phyloP scores from a whole-genome alignment of 306 rosid species.

The Casuarina cunninghamiana region DNA sequence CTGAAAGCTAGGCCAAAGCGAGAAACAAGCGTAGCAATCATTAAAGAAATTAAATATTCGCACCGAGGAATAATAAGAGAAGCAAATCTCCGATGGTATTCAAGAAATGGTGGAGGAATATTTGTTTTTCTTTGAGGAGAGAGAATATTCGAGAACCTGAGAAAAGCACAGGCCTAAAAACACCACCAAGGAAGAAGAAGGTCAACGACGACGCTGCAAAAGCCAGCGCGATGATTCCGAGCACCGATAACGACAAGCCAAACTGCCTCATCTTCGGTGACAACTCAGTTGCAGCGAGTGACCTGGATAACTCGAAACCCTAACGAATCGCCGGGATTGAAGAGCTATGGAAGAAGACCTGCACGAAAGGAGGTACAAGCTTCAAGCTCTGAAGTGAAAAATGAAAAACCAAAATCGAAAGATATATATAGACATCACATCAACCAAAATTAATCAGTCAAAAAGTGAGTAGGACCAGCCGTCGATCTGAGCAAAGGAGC shows the following conservation, averaged over 20 bases:
- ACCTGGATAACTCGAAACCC: not conserved
- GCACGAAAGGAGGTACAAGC: no score
- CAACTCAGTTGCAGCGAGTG: not conserved
- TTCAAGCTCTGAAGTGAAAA: no score
- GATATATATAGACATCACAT: conserved; percentile 27
- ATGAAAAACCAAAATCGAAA: conserved; percentile 2
- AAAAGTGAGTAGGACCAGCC: conserved; percentile 29
- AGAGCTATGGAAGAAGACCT: not conserved
- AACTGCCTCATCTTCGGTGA: not conserved
- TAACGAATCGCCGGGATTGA: not conserved
- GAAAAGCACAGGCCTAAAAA: conserved; percentile 22
- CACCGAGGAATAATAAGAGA: not conserved
- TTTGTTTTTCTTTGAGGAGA: no score
- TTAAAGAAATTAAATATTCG: not conserved
- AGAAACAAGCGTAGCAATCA: not conserved
- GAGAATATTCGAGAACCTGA: conserved; percentile 26
- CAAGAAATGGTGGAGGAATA: not conserved
- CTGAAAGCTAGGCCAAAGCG: conserved; percentile 12
- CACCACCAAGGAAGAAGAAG: conserved; percentile 17
- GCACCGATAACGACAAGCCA: not conserved
- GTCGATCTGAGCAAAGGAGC: conserved; percentile 39
- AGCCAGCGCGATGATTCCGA: not conserved
- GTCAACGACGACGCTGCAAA: conserved; percentile 1
- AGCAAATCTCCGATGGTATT: not conserved
- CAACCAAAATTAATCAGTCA: not conserved